These are phyloP conservation scores for Phytophthora hibernalis DNA, from an alignment of 352 stramenopile genomes.

Conservation along the genomic window DNA sequence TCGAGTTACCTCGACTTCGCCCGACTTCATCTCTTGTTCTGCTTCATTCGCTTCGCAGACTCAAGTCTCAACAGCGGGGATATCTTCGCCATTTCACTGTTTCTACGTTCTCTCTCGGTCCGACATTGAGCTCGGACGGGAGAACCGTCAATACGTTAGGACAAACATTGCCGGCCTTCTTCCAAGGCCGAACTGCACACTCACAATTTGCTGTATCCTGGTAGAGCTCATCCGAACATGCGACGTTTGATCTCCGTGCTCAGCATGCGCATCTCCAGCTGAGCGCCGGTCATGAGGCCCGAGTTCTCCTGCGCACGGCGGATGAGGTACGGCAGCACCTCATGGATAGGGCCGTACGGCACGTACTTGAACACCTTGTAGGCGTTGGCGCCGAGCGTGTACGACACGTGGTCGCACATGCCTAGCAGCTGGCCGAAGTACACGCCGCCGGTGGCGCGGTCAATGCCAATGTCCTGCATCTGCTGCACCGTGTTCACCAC, in stretches of 20 bases:
- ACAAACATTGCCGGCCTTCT: constrained; percentile 32
- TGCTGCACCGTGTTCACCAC: constrained; percentile 93
- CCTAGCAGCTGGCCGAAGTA: constrained; percentile 98
- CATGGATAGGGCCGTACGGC: constrained; percentile 96
- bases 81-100: constrained; percentile 9
- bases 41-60: constrained; percentile 17
- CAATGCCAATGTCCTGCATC: constrained; percentile 92
- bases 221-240: constrained; percentile 35
- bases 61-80: constrained; percentile 3
- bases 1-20: constrained; percentile 1
- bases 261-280: constrained; percentile 79
- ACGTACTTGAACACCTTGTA: constrained; percentile 99
- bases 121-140: neutral
- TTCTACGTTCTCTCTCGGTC: constrained; percentile 19
- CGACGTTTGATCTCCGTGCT: constrained; percentile 75
- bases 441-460: constrained; percentile 71
- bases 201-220: constrained; percentile 14
- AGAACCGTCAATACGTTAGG: constrained; percentile 28
- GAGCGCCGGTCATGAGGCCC: constrained; percentile 86
- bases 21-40: constrained; percentile 8
- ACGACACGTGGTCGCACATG: constrained; percentile 98
- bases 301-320: constrained; percentile 97
- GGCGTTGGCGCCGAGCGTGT: constrained; percentile 91
- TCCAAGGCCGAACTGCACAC: constrained; percentile 28
- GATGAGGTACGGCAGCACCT: constrained; percentile 98